Conservation (phyloP, 2,329 filamentous ascomycete genomes). For the Alternaria incomplexa region DNA sequence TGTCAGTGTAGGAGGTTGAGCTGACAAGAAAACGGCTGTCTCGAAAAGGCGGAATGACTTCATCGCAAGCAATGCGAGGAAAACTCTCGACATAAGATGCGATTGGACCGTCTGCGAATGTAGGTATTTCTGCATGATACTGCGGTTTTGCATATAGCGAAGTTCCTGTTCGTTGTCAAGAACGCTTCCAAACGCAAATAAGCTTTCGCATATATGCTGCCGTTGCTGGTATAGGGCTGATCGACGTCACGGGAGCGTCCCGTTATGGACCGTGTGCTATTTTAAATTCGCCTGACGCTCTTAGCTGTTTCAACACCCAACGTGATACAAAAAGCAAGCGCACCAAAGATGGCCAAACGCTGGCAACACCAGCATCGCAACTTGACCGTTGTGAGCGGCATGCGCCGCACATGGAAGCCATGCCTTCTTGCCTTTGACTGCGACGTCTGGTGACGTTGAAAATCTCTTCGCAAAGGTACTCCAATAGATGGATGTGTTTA, state of each 20-base stretch:
- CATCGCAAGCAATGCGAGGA: neutral
- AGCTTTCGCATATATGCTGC: constrained; percentile 5
- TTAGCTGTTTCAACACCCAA: constrained; percentile 7
- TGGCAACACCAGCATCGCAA: neutral
- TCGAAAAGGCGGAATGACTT: neutral
- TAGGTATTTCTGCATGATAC: neutral
- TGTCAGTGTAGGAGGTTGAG: constrained; percentile 9
- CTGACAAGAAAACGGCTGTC: constrained; percentile 1
- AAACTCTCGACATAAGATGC: neutral
- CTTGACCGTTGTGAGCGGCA: constrained; percentile 1
- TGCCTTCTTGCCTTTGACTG: neutral
- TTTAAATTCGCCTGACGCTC: constrained; percentile 2
- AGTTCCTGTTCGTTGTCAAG: neutral
- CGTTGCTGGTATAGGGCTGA: constrained; percentile 1
- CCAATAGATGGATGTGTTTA: neutral
- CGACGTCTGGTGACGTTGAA: neutral
- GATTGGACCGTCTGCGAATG: neutral
- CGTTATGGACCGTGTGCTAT: neutral
- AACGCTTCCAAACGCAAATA: neutral
- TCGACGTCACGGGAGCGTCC: constrained; percentile 6
- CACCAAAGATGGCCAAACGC: constrained; percentile 2
- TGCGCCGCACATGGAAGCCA: neutral
- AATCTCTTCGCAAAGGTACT: neutral
- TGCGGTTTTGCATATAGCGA: neutral
- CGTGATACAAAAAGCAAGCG: constrained; percentile 6